phyloP scores from a whole-genome alignment of 2,329 filamentous ascomycete species.

The Massarina eburnea region DNA sequence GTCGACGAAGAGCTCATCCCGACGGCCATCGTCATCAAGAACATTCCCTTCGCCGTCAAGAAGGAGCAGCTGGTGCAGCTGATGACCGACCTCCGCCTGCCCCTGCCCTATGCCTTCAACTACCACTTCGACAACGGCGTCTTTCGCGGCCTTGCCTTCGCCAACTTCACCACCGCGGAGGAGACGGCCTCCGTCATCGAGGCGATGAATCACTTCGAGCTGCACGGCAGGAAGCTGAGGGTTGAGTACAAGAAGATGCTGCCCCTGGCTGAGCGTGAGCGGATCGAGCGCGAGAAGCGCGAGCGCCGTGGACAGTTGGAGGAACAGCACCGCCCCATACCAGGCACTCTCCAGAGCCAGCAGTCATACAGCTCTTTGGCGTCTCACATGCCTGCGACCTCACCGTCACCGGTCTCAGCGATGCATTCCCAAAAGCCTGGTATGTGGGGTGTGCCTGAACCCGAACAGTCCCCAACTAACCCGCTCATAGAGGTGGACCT shows the following conservation, averaged over 20 bases:
- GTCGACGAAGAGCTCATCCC: slow-evolving; percentile 89
- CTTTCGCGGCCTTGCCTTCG: slow-evolving; percentile 93
- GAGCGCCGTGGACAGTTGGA: slow-evolving; percentile 94
- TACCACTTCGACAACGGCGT: slow-evolving; percentile 99
- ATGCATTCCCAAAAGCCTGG: slow-evolving; percentile 50
- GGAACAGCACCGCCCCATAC: slow-evolving; percentile 85
- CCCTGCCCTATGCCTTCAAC: slow-evolving; percentile 97
- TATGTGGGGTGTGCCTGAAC: slow-evolving; percentile 27
- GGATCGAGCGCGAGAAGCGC: slow-evolving; percentile 95
- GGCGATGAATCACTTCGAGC: slow-evolving; percentile 90
- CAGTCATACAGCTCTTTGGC: slow-evolving; percentile 80
- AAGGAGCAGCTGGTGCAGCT: slow-evolving; percentile 91
- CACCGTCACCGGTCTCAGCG: slow-evolving; percentile 68
- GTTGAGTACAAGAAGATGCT: slow-evolving; percentile 99
- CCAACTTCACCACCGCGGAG: slow-evolving; percentile 94
- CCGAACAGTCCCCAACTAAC: slow-evolving; percentile 16
- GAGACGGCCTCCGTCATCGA: slow-evolving; percentile 93
- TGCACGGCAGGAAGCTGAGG: slow-evolving; percentile 89
- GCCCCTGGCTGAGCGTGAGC: slow-evolving; percentile 87
- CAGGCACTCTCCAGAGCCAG: slow-evolving; percentile 74
- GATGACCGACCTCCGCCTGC: slow-evolving; percentile 92
- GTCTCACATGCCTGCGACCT: slow-evolving; percentile 63
- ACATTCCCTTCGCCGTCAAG: slow-evolving; percentile 97
- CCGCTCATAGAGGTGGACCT: slow-evolving; percentile 71
- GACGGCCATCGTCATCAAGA: slow-evolving; percentile 98